Evolutionary conservation across 805 yeast genomes (phyloP).

Genomic region (Ogataea pilisensis): DNA sequence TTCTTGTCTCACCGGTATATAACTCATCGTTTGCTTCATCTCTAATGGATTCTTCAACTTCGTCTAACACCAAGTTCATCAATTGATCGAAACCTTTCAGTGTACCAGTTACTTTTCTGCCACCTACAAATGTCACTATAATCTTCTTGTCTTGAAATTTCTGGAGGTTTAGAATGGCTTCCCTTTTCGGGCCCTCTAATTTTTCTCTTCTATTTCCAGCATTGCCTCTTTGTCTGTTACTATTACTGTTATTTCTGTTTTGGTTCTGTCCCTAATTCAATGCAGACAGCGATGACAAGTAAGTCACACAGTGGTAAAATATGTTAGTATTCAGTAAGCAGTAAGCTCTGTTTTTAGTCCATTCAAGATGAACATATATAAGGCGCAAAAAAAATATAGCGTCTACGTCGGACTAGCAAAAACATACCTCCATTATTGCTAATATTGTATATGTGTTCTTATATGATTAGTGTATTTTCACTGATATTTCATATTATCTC

Average conservation of each 20-base stretch:
- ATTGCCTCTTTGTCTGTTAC: slow-evolving; percentile 7
- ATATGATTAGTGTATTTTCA: too few relatives aligned
- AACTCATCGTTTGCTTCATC: slow-evolving; percentile 62
- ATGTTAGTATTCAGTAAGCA: too few relatives aligned
- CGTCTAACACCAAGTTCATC: slow-evolving; percentile 74
- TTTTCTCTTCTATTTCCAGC: slow-evolving; percentile 16
- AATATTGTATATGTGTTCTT: neutral
- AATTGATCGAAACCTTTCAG: slow-evolving; percentile 82
- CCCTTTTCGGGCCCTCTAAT: slow-evolving; percentile 80
- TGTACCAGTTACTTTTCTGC: slow-evolving; percentile 69
- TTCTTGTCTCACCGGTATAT: slow-evolving; percentile 54
- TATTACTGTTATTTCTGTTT: slow-evolving; percentile 5
- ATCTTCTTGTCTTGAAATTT: slow-evolving; percentile 71
- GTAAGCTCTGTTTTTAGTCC: too few relatives aligned
- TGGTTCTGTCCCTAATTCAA: slow-evolving; percentile 4
- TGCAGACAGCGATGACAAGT: too few relatives aligned
- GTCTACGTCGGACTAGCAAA: too few relatives aligned
- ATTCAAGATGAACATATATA: too few relatives aligned
- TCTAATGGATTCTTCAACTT: slow-evolving; percentile 59
- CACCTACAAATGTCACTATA: slow-evolving; percentile 79
- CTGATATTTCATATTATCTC: too few relatives aligned
- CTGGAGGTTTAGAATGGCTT: slow-evolving; percentile 78
- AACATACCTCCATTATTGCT: slow-evolving; percentile 16
- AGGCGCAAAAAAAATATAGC: too few relatives aligned
- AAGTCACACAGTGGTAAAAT: too few relatives aligned